Evolutionary conservation across 306 rosid genomes (phyloP).

Genomic region (Cicer cuneatum): DNA sequence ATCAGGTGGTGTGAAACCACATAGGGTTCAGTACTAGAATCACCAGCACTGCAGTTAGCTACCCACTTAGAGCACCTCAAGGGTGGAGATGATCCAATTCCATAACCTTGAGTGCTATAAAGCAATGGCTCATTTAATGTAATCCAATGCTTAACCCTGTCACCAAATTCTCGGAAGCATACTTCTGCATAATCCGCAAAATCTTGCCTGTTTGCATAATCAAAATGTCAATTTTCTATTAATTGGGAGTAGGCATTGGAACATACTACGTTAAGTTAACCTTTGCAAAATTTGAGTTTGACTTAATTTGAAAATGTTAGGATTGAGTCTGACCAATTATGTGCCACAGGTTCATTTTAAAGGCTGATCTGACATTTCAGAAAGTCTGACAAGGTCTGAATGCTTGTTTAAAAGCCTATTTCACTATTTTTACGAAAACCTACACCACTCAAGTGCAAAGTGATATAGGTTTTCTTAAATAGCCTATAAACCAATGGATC

Average conservation of each 20-base stretch:
- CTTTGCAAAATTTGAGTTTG: too few relatives aligned
- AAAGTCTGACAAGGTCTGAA: too few relatives aligned
- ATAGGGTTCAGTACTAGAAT: slow-evolving; percentile 64
- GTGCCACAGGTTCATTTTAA: too few relatives aligned
- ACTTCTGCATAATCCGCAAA: slow-evolving; percentile 62
- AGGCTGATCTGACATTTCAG: too few relatives aligned
- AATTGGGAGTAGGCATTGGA: not conserved
- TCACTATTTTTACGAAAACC: too few relatives aligned
- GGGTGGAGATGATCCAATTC: slow-evolving; percentile 56
- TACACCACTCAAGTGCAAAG: too few relatives aligned
- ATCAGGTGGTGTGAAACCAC: slow-evolving; percentile 57
- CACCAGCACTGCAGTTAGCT: slow-evolving; percentile 56
- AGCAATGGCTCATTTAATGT: slow-evolving; percentile 69
- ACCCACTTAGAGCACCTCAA: slow-evolving; percentile 58
- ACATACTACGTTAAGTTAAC: too few relatives aligned
- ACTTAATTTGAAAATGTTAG: too few relatives aligned
- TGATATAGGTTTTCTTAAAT: too few relatives aligned
- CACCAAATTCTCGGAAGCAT: slow-evolving; percentile 72
- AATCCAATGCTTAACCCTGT: slow-evolving; percentile 74
- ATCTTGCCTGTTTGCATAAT: slow-evolving; percentile 52
- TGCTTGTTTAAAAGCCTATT: too few relatives aligned
- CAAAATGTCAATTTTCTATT: slow-evolving; percentile 15
- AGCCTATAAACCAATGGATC: too few relatives aligned
- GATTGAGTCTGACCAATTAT: too few relatives aligned
- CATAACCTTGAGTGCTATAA: slow-evolving; percentile 48